Base-by-base conservation (phyloP, 2,329 filamentous ascomycete species). In the Neofusicoccum parvum region DNA sequence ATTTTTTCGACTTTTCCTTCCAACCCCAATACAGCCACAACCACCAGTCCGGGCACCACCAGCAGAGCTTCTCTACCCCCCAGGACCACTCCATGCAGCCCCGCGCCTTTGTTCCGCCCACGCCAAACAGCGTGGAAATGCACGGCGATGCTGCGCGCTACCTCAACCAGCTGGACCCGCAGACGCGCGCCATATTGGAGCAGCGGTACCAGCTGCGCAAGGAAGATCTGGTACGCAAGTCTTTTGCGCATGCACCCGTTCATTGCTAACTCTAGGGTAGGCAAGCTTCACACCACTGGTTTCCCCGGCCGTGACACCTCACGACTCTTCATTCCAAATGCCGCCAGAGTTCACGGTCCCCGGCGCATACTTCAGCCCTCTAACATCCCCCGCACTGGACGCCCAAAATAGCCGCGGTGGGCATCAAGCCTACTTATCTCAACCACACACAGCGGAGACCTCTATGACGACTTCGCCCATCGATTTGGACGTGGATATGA, bases 301-400 rank as follows among this genome's bases (percentile, higher is more conserved):
- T 11, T 94, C 92, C 17, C 92, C 92, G n/a, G 92, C 91, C 4
- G 91, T 94, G 49, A 94, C 91, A 1, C 91, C 92, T 23, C 83
- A 93, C 59, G 92, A 94, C 72, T 83, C 86, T 48, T 87, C 89
- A 69, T 92, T 92, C 74, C 70, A 77, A 62, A 71, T 82, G 43
- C 81, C 82, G 12, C 84, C 87, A 64, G 92, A 77, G 67, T 71
- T 87, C 71, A 84, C 86, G 5, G 83, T 91, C 3, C 88, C 90
- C 0, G 86, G 86, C 41, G 86, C 90, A 39, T 94, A 93, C 78
- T 94, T 95, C 75, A 95, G 91, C 73, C 92, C 92, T 10, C 82
- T 95, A 56, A 93, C 90, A 5, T 95, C 92, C 15, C 92, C 92
- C 1, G 91, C 91, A 3, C 81, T 95, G 17, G 89, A 91, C 75